Evolutionary conservation across 257 asterid genomes (phyloP).

Genomic region (Sherardia arvensis): DNA sequence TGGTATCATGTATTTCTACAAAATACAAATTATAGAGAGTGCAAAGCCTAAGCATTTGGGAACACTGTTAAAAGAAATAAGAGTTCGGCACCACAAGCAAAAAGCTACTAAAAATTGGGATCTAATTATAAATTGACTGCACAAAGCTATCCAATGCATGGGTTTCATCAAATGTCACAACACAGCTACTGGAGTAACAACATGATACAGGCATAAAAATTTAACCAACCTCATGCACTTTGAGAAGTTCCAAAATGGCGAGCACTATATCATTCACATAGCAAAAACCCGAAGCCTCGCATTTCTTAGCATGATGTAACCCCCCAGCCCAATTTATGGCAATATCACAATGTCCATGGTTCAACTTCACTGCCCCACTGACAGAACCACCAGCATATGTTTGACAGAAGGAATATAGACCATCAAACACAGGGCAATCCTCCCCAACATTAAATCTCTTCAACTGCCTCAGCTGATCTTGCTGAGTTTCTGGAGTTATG

Average conservation of each 20-base stretch:
- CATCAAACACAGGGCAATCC: conserved; percentile 22
- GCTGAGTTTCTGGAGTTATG: conserved; percentile 20
- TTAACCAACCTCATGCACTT: conserved; percentile 27
- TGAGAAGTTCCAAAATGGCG: conserved; percentile 36
- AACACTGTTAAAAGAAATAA: neutral
- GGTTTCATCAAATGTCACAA: neutral
- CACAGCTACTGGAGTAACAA: neutral
- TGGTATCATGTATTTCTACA: neutral
- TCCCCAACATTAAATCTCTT: conserved; percentile 25
- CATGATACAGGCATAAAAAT: neutral
- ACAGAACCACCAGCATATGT: conserved; percentile 25
- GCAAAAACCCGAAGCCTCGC: conserved; percentile 41
- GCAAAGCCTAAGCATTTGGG: neutral
- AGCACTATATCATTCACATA: conserved; percentile 43
- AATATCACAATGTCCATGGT: conserved; percentile 21
- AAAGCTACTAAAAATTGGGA: neutral
- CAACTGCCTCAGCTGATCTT: conserved; percentile 21
- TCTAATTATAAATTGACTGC: neutral
- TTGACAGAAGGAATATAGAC: conserved; percentile 22
- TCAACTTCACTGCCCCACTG: conserved; percentile 21
- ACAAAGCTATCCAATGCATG: neutral
- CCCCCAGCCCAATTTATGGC: conserved; percentile 40
- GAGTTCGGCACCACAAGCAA: neutral
- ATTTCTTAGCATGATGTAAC: conserved; percentile 36
- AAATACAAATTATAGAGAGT: neutral